Evolutionary conservation across 2,329 filamentous ascomycete species (phyloP).

Genomic region (Colletotrichum salicis): DNA sequence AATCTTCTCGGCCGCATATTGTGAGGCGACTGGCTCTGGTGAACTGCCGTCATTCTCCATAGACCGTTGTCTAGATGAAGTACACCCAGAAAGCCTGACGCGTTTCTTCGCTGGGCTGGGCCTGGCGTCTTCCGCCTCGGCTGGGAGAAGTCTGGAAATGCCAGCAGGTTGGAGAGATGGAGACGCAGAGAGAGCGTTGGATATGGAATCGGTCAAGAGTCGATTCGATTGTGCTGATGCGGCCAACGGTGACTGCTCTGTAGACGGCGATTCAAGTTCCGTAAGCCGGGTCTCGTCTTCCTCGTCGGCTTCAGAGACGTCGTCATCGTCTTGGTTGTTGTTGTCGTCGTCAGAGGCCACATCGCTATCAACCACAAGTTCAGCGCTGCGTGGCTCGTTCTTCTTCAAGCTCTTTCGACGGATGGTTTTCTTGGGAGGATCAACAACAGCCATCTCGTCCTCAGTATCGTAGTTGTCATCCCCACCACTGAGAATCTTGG

Average conservation of each 20-base stretch:
- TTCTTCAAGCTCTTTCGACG: neutral
- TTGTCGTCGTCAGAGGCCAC: neutral
- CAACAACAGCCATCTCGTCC: neutral
- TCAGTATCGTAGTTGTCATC: slow-evolving; percentile 9
- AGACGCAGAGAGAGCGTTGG: neutral
- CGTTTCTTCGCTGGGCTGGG: slow-evolving; percentile 30
- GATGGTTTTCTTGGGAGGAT: neutral
- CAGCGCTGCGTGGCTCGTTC: slow-evolving; percentile 9
- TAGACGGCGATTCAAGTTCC: neutral
- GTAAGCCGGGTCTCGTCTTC: neutral
- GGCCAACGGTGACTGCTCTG: neutral
- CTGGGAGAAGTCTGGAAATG: neutral
- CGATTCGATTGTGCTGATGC: neutral
- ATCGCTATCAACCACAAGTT: slow-evolving; percentile 10
- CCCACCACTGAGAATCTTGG: slow-evolving; percentile 17
- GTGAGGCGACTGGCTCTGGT: slow-evolving; percentile 2
- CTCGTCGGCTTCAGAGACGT: neutral
- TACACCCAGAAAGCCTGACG: slow-evolving; percentile 17
- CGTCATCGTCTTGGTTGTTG: neutral
- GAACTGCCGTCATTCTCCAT: slow-evolving; percentile 13
- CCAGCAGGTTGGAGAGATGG: neutral
- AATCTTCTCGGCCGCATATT: slow-evolving; percentile 11
- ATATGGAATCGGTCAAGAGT: neutral
- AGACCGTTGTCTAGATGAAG: slow-evolving; percentile 16
- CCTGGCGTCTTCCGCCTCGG: neutral